A percentile compares a stretch with the other conserved stretches of the same genome.
These are phyloP conservation scores for Colletotrichum karsti DNA, from an alignment of 2,329 filamentous ascomycete species.

Conservation along the genomic window DNA sequence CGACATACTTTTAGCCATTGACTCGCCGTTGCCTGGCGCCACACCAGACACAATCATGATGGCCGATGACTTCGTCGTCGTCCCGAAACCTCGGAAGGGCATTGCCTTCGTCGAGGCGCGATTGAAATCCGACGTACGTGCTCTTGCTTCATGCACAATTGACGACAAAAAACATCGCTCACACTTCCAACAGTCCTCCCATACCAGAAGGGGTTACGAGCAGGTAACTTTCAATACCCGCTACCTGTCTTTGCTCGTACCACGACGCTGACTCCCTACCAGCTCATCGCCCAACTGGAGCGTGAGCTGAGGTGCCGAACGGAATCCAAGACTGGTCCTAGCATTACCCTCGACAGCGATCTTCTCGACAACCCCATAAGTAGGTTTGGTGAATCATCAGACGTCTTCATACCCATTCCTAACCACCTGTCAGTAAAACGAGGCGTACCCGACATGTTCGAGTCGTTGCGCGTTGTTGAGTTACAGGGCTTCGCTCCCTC, in stretches of 20 bases:
- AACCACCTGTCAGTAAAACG: not conserved
- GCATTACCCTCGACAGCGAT: constrained; percentile 20
- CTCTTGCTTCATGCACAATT: not conserved
- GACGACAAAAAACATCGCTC: not conserved
- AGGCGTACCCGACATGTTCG: constrained; percentile 10
- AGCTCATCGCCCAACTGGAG: constrained; percentile 15
- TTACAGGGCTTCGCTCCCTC: constrained; percentile 22
- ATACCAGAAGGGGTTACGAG: constrained; percentile 16
- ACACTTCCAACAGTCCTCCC: not conserved
- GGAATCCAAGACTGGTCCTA: constrained; percentile 11
- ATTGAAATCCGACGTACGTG: constrained; percentile 9
- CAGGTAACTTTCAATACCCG: not conserved
- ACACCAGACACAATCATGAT: not conserved
- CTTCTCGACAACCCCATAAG: constrained; percentile 1
- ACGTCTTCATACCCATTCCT: not conserved
- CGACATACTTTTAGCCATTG: not conserved
- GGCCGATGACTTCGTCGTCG: constrained; percentile 15
- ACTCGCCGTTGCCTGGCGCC: not conserved
- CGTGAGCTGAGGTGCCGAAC: constrained; percentile 9
- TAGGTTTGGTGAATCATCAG: not conserved
- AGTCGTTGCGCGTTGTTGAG: constrained; percentile 23
- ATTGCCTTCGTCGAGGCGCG: constrained; percentile 25
- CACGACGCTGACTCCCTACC: not conserved
- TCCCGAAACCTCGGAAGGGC: constrained; percentile 19
- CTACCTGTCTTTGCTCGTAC: no score